Conservation (phyloP, 2,329 filamentous ascomycete genomes). For the Talaromyces verruculosus region DNA sequence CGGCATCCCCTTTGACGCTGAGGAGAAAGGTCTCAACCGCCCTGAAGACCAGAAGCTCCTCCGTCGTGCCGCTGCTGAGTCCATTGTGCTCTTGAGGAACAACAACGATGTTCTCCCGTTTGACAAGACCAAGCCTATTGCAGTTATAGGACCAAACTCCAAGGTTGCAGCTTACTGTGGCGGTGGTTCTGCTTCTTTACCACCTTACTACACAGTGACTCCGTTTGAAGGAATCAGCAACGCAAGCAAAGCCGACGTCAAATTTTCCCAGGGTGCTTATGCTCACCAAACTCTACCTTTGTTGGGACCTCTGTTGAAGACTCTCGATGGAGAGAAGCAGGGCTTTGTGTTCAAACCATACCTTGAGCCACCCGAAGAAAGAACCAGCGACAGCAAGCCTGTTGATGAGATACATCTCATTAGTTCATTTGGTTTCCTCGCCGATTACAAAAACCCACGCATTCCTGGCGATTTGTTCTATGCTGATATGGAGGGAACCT, state of each 20-base stretch:
- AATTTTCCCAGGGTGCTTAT: conserved; percentile 62
- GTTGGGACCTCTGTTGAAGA: conserved; percentile 55
- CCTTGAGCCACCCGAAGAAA: conserved; percentile 55
- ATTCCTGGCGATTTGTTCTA: conserved; percentile 55
- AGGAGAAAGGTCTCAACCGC: conserved; percentile 58
- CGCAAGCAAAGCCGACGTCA: conserved; percentile 38
- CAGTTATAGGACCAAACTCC: conserved; percentile 58
- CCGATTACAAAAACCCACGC: conserved; percentile 57
- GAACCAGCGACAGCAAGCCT: conserved; percentile 46
- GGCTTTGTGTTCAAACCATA: conserved; percentile 65
- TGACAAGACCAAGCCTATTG: conserved; percentile 46
- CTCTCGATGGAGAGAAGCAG: conserved; percentile 52
- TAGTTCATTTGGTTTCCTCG: conserved; percentile 48
- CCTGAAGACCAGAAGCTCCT: conserved; percentile 64
- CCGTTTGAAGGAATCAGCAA: conserved; percentile 47
- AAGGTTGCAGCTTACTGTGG: conserved; percentile 54
- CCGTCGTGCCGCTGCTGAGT: conserved; percentile 65
- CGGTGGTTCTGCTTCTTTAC: conserved; percentile 62
- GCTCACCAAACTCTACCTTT: conserved; percentile 65
- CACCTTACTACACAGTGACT: conserved; percentile 47
- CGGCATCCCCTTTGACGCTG: conserved; percentile 56
- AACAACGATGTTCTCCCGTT: conserved; percentile 62
- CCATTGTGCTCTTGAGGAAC: conserved; percentile 73
- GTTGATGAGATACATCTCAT: conserved; percentile 54
- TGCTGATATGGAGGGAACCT: conserved; percentile 60